phyloP scores from a whole-genome alignment of 2,329 filamentous ascomycete species.

The Curvularia sp. region DNA sequence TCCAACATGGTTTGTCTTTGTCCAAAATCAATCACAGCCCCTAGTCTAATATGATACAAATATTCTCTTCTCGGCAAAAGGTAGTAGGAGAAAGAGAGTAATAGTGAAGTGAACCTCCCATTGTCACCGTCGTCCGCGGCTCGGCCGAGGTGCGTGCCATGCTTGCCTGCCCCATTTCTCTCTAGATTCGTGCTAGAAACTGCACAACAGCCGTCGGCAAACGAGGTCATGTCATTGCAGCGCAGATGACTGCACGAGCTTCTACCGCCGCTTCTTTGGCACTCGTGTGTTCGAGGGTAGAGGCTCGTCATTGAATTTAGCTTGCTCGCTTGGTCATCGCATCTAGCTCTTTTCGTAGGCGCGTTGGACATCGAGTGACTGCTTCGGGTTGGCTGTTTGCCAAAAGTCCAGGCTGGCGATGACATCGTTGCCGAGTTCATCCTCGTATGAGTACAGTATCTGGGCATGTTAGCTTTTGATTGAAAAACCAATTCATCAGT shows the following conservation, averaged over 20 bases:
- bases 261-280: constrained; percentile 3
- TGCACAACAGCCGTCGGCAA: constrained; percentile 3
- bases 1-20: not conserved
- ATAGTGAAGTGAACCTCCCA: constrained; percentile 11
- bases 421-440: constrained; percentile 90
- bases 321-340: not conserved
- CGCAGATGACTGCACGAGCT: not conserved
- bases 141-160: constrained; percentile 11
- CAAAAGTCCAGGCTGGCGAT: constrained; percentile 97
- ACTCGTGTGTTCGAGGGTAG: constrained; percentile 11
- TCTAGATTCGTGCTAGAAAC: not conserved
- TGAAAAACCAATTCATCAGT: not conserved
- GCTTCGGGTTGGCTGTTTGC: constrained; percentile 53
- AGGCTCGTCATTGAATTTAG: constrained; percentile 9
- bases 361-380: constrained; percentile 36
- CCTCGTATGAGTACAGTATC: constrained; percentile 98
- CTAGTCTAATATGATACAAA: constrained; percentile 21
- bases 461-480: constrained; percentile 52
- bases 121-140: constrained; percentile 16
- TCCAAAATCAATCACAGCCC: constrained; percentile 8
- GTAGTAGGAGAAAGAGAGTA: constrained; percentile 1
- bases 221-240: constrained; percentile 3
- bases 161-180: constrained; percentile 3
- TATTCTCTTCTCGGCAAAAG: constrained; percentile 2
- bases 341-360: constrained; percentile 37